These are phyloP conservation scores for Aureobasidium sp. DNA, from an alignment of 2,329 filamentous ascomycete species.

Conservation along the genomic window DNA sequence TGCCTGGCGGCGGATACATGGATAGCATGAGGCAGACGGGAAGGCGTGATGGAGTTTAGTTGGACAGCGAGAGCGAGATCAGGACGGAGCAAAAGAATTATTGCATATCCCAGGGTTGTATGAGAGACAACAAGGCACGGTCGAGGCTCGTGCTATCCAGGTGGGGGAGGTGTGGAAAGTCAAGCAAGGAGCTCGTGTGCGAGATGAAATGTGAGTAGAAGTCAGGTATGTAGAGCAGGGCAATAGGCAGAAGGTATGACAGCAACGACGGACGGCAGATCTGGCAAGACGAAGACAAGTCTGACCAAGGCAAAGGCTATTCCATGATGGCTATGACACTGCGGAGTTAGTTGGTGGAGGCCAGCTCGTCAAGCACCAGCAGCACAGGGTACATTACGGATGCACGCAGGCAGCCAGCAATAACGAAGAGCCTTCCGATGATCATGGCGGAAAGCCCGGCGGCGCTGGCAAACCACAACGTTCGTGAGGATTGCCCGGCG, in stretches of 20 bases:
- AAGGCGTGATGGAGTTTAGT: neutral
- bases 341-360: slow-evolving; percentile 7
- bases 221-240: slow-evolving; percentile 6
- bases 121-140: slow-evolving; percentile 9
- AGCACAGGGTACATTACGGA: slow-evolving; percentile 12
- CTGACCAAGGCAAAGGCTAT: slow-evolving; percentile 9
- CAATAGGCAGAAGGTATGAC: slow-evolving; percentile 7
- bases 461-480: slow-evolving; percentile 13
- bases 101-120: slow-evolving; percentile 7
- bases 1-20: slow-evolving; percentile 27
- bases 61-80: neutral
- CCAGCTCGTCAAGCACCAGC: slow-evolving; percentile 11
- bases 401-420: slow-evolving; percentile 13
- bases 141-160: slow-evolving; percentile 10
- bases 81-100: neutral
- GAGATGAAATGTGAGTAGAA: neutral
- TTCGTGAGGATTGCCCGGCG: slow-evolving; percentile 13
- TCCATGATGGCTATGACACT: slow-evolving; percentile 11
- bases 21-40: slow-evolving; percentile 20
- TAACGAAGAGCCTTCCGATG: slow-evolving; percentile 11
- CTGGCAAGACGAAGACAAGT: slow-evolving; percentile 2
- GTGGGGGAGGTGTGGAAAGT: slow-evolving; percentile 9
- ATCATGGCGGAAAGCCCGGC: slow-evolving; percentile 13
- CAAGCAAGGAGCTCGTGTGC: slow-evolving; percentile 11
- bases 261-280: neutral